Evolutionary conservation across 2,329 filamentous ascomycete species (phyloP).

Genomic region (Alternaria sp.): DNA sequence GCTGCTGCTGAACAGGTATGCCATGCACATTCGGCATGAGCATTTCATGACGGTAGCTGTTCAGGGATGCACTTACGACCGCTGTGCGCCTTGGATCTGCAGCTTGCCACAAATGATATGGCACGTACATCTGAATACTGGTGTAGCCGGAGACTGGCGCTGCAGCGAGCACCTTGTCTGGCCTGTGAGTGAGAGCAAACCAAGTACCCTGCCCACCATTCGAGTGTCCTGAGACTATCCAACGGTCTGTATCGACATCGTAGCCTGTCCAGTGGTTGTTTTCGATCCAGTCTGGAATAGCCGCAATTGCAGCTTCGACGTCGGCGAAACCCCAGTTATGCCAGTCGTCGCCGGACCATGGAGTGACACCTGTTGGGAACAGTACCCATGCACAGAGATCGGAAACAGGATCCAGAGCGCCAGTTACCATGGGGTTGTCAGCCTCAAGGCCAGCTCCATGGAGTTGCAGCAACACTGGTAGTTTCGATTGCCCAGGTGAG

Average conservation of each 20-base stretch:
- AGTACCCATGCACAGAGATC: conserved; percentile 65
- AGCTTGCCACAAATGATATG: conserved; percentile 64
- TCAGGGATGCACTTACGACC: conserved; percentile 59
- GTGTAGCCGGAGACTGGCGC: conserved; percentile 67
- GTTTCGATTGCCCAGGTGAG: conserved; percentile 20
- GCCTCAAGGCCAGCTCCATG: conserved; percentile 68
- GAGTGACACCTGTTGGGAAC: conserved; percentile 65
- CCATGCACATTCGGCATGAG: conserved; percentile 61
- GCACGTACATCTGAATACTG: conserved; percentile 67
- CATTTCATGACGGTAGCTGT: conserved; percentile 64
- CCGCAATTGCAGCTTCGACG: conserved; percentile 61
- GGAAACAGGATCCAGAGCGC: conserved; percentile 60
- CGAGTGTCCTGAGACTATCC: conserved; percentile 66
- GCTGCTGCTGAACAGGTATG: conserved; percentile 65
- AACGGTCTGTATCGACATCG: conserved; percentile 56
- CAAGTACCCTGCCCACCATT: conserved; percentile 69
- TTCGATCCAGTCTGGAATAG: conserved; percentile 62
- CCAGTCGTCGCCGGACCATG: conserved; percentile 70
- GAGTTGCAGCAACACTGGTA: conserved; percentile 62
- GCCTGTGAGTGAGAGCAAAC: conserved; percentile 64
- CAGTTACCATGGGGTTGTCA: conserved; percentile 57
- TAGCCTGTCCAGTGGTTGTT: conserved; percentile 59
- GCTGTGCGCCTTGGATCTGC: conserved; percentile 61
- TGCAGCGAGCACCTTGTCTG: conserved; percentile 65
- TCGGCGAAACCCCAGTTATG: conserved; percentile 67